Conservation (phyloP, 2,329 filamentous ascomycete genomes). For the Aureobasidium namibiae region DNA sequence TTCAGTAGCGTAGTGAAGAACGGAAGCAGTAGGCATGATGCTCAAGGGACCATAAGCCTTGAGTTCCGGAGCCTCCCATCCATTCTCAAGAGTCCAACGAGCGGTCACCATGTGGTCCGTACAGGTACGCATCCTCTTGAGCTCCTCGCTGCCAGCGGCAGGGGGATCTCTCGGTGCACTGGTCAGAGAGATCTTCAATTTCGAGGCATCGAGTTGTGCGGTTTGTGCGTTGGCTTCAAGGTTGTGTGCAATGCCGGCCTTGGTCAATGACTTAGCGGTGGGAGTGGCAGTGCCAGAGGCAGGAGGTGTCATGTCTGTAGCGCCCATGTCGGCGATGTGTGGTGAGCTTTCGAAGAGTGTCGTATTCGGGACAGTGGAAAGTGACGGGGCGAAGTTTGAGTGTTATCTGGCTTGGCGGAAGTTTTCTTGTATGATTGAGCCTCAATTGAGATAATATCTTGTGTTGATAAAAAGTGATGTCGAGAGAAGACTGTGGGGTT, state of each 20-base stretch:
- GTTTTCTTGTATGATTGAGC: neutral
- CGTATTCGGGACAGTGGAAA: neutral
- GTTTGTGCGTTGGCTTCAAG: constrained; percentile 29
- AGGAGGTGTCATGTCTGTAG: constrained; percentile 26
- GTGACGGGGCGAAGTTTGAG: neutral
- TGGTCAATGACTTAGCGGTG: constrained; percentile 28
- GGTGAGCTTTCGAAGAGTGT: neutral
- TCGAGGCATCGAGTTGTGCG: constrained; percentile 35
- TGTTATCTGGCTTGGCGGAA: neutral
- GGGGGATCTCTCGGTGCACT: constrained; percentile 35
- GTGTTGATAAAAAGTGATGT: neutral
- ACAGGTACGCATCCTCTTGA: constrained; percentile 37
- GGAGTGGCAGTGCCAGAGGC: constrained; percentile 27
- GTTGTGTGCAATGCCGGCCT: constrained; percentile 30
- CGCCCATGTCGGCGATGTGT: constrained; percentile 21
- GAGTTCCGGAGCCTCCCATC: constrained; percentile 68
- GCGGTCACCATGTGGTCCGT: constrained; percentile 86
- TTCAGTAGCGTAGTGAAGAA: constrained; percentile 82
- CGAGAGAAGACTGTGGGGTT: neutral
- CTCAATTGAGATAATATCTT: neutral
- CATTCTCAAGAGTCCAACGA: constrained; percentile 54
- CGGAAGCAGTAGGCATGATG: constrained; percentile 72
- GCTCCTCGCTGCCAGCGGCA: constrained; percentile 31
- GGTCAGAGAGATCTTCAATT: constrained; percentile 34
- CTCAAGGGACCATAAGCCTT: constrained; percentile 68